Evolutionary conservation across 2,329 filamentous ascomycete species (phyloP).

Genomic region (Trichoderma simmonsii): DNA sequence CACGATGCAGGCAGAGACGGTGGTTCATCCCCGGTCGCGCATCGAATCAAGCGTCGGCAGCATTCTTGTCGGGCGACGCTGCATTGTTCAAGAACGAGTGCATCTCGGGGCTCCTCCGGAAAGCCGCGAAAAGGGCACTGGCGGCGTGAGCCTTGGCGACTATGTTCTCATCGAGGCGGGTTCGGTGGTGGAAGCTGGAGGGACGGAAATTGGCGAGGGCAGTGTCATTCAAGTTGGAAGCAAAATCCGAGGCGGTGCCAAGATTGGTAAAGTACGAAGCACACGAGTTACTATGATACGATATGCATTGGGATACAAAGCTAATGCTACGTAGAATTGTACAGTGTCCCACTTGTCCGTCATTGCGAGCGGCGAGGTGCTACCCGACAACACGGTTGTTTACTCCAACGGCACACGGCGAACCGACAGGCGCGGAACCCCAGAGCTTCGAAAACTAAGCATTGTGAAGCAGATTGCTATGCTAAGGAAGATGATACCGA

Average conservation of each 20-base stretch:
- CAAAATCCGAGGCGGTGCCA: constrained; percentile 57
- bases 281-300: not conserved
- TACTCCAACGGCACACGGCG: constrained; percentile 62
- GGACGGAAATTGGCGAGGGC: constrained; percentile 60
- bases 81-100: constrained; percentile 72
- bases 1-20: constrained; percentile 69
- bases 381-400: constrained; percentile 67
- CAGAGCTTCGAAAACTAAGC: constrained; percentile 60
- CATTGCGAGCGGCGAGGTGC: constrained; percentile 53
- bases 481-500: constrained; percentile 63
- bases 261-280: constrained; percentile 56
- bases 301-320: not conserved
- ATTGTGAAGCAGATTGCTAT: constrained; percentile 67
- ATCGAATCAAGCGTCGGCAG: constrained; percentile 76
- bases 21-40: constrained; percentile 82
- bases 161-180: constrained; percentile 61
- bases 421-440: constrained; percentile 57
- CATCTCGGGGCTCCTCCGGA: constrained; percentile 48
- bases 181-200: constrained; percentile 59
- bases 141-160: constrained; percentile 57
- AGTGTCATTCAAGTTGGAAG: constrained; percentile 58
- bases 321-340: constrained; percentile 51
- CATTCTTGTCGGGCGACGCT: constrained; percentile 75
- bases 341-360: constrained; percentile 65
- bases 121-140: constrained; percentile 28